Conservation (phyloP, 352 stramenopile species). For the Phytophthora multivora region DNA sequence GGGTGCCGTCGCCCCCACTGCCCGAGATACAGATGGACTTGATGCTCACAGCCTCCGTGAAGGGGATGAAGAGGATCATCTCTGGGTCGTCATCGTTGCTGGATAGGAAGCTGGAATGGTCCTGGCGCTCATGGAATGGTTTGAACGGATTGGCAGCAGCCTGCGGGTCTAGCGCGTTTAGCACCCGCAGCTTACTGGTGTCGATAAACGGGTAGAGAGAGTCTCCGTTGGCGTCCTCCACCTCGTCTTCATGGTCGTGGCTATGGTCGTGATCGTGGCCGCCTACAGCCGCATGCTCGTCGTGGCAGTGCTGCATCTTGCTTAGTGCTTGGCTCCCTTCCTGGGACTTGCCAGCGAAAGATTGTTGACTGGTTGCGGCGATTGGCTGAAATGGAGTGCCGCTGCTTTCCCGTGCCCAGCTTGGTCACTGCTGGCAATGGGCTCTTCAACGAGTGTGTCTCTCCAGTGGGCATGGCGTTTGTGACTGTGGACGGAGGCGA, state of each 20-base stretch:
- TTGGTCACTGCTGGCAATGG: constrained; percentile 7
- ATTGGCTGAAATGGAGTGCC: constrained; percentile 44
- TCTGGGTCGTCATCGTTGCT: constrained; percentile 88
- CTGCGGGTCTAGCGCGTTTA: constrained; percentile 74
- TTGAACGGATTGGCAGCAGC: constrained; percentile 81
- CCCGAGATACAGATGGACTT: constrained; percentile 89
- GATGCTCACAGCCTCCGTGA: constrained; percentile 88
- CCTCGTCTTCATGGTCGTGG: constrained; percentile 68
- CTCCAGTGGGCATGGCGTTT: constrained; percentile 14
- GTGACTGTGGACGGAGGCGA: constrained; percentile 51
- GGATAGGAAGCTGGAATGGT: constrained; percentile 64
- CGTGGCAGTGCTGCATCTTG: constrained; percentile 68
- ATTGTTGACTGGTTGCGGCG: background rate
- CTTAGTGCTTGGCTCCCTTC: constrained; percentile 2
- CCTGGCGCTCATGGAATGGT: constrained; percentile 72
- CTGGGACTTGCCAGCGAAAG: constrained; percentile 13
- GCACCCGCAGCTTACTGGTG: constrained; percentile 84
- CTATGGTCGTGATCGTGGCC: constrained; percentile 50
- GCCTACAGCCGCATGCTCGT: constrained; percentile 55
- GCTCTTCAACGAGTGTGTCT: constrained; percentile 45
- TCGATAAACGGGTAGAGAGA: constrained; percentile 87
- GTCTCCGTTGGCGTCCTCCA: constrained; percentile 75
- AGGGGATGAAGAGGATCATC: constrained; percentile 86
- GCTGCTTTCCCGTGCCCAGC: constrained; percentile 19
- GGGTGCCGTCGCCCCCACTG: constrained; percentile 64